phyloP scores from a whole-genome alignment of 495 filamentous ascomycete genomes.

The Echria macrotheca region DNA sequence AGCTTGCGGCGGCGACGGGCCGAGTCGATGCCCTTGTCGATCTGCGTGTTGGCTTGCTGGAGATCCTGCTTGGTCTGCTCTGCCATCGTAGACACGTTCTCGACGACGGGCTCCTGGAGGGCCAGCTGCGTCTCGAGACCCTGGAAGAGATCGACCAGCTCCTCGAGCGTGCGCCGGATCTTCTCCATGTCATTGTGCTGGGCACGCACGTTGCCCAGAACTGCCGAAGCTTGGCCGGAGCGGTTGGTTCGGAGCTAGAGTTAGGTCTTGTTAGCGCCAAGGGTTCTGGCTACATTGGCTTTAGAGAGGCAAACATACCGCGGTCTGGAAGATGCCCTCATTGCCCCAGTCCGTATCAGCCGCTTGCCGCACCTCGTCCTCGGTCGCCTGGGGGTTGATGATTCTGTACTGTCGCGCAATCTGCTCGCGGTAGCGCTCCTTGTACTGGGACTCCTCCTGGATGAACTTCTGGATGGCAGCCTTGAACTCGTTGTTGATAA shows the following conservation, averaged over 20 bases:
- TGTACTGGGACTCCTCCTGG: conserved; percentile 60
- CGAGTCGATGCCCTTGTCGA: conserved; percentile 54
- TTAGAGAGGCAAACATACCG: conserved; percentile 45
- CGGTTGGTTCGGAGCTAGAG: conserved; percentile 63
- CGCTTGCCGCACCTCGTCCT: conserved; percentile 58
- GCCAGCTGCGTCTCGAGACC: conserved; percentile 62
- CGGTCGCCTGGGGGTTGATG: conserved; percentile 66
- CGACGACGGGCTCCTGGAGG: conserved; percentile 53
- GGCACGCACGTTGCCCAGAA: conserved; percentile 67
- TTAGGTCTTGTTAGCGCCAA: background rate
- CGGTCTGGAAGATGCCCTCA: conserved; percentile 71
- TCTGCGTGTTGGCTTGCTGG: conserved; percentile 53
- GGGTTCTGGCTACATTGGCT: too few relatives aligned
- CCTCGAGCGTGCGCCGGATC: conserved; percentile 61
- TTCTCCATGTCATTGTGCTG: conserved; percentile 70
- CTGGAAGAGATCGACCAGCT: conserved; percentile 61
- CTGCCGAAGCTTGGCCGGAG: conserved; percentile 56
- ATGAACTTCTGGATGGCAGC: conserved; percentile 57
- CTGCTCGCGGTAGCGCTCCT: conserved; percentile 60
- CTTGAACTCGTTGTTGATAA: conserved; percentile 60
- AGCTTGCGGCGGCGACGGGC: conserved; percentile 54
- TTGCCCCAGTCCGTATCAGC: conserved; percentile 63
- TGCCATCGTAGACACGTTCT: conserved; percentile 50
- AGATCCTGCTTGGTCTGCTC: conserved; percentile 53
- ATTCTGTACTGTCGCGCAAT: conserved; percentile 70